phyloP scores from a whole-genome alignment of 2,329 filamentous ascomycete genomes.

The Fulvia fulva region DNA sequence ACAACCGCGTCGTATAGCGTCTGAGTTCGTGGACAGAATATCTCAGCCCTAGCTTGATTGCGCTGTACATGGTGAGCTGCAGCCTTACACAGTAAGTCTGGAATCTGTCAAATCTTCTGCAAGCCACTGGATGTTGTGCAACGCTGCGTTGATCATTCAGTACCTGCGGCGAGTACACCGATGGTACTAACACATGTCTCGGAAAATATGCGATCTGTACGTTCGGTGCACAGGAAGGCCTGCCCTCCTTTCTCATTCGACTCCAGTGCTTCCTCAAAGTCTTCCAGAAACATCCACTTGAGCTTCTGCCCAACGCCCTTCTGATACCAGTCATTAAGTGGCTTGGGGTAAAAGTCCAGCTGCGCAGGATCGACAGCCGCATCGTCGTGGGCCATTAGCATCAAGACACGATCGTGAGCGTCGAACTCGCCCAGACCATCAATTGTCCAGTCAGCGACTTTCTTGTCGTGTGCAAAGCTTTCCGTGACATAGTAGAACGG shows the following conservation, averaged over 20 bases:
- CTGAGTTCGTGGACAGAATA: not conserved
- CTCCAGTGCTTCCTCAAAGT: constrained; percentile 45
- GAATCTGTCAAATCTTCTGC: not conserved
- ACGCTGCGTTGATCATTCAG: not conserved
- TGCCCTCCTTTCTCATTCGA: constrained; percentile 23
- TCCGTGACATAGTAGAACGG: constrained; percentile 36
- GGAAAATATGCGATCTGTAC: not conserved
- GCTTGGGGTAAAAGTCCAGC: constrained; percentile 39
- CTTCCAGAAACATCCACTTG: constrained; percentile 45
- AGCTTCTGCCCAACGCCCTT: constrained; percentile 28
- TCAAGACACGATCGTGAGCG: constrained; percentile 30
- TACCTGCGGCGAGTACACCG: not conserved
- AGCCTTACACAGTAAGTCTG: not conserved
- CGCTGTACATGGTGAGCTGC: not conserved
- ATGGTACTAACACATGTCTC: not conserved
- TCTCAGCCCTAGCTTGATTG: not conserved
- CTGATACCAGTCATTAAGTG: constrained; percentile 33
- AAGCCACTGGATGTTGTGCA: not conserved
- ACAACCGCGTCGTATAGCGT: not conserved
- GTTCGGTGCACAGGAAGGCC: constrained; percentile 17
- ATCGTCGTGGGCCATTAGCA: constrained; percentile 33
- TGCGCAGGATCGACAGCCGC: constrained; percentile 27
- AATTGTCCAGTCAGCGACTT: constrained; percentile 31
- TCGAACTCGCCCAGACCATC: constrained; percentile 33
- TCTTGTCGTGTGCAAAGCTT: constrained; percentile 36